Conservation (phyloP, 2,329 filamentous ascomycete species). For the Colletotrichum magnum region DNA sequence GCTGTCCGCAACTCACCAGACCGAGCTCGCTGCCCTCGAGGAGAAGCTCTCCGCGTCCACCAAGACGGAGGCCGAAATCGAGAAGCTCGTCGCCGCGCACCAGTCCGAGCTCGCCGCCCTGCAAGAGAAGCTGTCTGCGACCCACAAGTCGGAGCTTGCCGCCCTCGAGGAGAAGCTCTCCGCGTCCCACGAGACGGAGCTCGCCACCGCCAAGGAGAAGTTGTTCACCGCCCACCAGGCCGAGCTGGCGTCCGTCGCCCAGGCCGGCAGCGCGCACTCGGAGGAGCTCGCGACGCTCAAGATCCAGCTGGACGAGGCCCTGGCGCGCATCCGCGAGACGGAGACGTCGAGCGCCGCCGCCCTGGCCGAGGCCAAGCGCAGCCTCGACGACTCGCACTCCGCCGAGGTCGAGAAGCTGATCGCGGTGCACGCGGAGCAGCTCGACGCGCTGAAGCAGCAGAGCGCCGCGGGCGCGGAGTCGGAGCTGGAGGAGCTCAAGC, state of each 20-base stretch:
- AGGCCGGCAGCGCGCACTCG: conserved; percentile 52
- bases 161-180: conserved; percentile 54
- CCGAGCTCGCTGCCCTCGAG: conserved; percentile 56
- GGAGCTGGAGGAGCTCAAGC: conserved; percentile 60
- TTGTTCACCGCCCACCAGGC: conserved; percentile 50
- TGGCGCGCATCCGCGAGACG: conserved; percentile 51
- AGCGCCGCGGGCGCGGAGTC: conserved; percentile 52
- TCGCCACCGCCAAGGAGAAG: conserved; percentile 55
- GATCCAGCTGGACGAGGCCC: conserved; percentile 50
- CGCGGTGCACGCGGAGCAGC: conserved; percentile 56
- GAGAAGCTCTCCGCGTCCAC: conserved; percentile 45
- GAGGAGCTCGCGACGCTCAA: conserved; percentile 54
- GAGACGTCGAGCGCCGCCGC: conserved; percentile 60
- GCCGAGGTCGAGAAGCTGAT: conserved; percentile 64
- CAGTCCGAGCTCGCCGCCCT: conserved; percentile 44
- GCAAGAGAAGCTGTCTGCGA: conserved; percentile 48
- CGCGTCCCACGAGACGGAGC: conserved; percentile 59
- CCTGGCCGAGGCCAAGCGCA: conserved; percentile 60
- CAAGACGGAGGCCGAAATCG: no score
- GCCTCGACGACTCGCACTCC: conserved; percentile 61
- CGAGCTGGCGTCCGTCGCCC: conserved; percentile 49
- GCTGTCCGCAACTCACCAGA: conserved; percentile 46
- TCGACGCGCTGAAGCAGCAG: conserved; percentile 58
- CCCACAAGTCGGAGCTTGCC: conserved; percentile 50
- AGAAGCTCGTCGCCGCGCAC: no score